Evolutionary conservation across 2,329 filamentous ascomycete genomes (phyloP), one percentile per base, ranked within the genome.

Genomic region (Colletotrichum sojae): DNA sequence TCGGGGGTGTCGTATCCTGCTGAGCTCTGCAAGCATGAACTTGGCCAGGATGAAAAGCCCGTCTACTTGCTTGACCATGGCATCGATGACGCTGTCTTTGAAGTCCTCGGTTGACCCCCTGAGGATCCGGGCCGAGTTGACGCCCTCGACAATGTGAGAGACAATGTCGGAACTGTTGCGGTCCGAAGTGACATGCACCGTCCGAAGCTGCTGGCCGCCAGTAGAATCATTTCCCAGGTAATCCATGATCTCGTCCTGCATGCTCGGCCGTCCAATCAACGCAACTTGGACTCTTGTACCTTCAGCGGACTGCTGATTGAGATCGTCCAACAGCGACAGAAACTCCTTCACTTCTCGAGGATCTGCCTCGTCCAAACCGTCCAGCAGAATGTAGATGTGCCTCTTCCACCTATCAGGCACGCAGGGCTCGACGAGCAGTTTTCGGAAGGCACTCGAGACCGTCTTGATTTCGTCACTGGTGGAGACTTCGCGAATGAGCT

Each of bases 41-140:
- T 85, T 82, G 54, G 84, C 84, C 53, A 84, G 78, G 20, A 86
- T 83, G 71, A 86, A 86, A 18, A 86, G 78, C 0, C 84, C 84
- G 20, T 84, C 81, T 1, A 83, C 83, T 20, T 82, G 80, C 6
- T 77, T 77, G 4, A 78, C 77, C 73, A 86, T 78, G 8, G 78
- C 79, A 3, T 79, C 73, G 2, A 83, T 76, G 4, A 86, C 78
- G 39, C 81, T 77, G 15, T 78, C 71, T 67, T 79, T 75, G 69
- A 84, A 77, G 36, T 78, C 72, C 2, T 71, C 67, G 5, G 73
- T 71, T 12, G 77, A 78, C 0, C 77, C 76, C 39, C 74, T 78
- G 8, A 85, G 74, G 2, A 81, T 77, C 0, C 79, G 77, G 0
- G 81, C 80, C 27, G 79, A 79, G 22, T 76, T 74, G 13, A 86